Conservation (phyloP, 2,329 filamentous ascomycete species). For the Scolecobasidium constrictum region DNA sequence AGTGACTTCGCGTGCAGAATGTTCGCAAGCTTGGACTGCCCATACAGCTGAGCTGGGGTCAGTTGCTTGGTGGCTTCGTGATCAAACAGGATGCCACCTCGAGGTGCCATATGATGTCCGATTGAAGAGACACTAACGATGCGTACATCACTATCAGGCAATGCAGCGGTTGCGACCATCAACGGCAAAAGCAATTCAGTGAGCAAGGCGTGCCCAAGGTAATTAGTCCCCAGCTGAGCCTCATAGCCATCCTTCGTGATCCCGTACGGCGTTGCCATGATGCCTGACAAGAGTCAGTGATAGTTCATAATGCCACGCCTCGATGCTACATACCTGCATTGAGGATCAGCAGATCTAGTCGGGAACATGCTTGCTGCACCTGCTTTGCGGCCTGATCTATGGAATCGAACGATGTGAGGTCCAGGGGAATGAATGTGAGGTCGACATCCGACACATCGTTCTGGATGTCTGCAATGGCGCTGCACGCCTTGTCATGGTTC, state of each 20-base stretch:
- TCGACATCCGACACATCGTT: background rate
- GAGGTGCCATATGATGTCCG: constrained; percentile 2
- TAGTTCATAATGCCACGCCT: background rate
- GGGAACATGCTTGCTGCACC: background rate
- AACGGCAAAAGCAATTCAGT: constrained; percentile 9
- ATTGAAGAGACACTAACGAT: constrained; percentile 9
- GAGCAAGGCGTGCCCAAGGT: constrained; percentile 12
- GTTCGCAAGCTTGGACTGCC: constrained; percentile 40
- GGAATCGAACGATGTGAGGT: constrained; percentile 10
- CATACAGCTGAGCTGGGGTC: constrained; percentile 27
- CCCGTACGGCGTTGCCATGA: constrained; percentile 9
- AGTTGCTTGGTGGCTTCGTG: constrained; percentile 1
- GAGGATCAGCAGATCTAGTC: constrained; percentile 11
- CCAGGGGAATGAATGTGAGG: constrained; percentile 3
- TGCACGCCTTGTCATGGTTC: constrained; percentile 28
- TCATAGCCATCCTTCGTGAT: constrained; percentile 11
- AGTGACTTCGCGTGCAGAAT: constrained; percentile 35
- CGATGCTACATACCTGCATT: constrained; percentile 9
- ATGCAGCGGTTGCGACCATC: constrained; percentile 7
- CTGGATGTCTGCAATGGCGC: constrained; percentile 16
- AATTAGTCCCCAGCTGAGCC: constrained; percentile 12
- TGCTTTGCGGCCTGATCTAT: constrained; percentile 7
- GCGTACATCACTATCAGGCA: constrained; percentile 7
- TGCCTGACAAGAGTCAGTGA: background rate
- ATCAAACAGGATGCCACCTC: constrained; percentile 3